phyloP scores from a whole-genome alignment of 768 basidiomycete genomes.

The Ramaria sp. region DNA sequence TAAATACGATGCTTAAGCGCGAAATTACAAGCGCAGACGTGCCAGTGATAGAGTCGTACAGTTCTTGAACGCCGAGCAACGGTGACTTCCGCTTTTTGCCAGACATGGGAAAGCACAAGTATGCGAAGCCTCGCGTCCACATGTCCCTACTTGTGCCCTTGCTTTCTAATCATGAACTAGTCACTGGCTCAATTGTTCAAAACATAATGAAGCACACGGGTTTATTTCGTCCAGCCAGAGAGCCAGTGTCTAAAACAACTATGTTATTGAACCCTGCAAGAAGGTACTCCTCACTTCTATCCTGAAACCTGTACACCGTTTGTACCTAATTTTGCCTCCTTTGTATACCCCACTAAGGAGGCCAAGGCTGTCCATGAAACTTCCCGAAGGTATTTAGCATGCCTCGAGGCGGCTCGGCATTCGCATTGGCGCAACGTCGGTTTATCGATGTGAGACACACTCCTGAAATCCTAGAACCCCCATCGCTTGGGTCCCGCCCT shows the following conservation, averaged over 20 bases:
- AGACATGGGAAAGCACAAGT: constrained; percentile 9
- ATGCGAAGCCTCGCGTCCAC: constrained; percentile 10
- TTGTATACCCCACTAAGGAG: no score
- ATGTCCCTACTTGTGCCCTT: not conserved
- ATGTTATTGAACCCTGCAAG: no score
- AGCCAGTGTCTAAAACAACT: no score
- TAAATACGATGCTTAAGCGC: not conserved
- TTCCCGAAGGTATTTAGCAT: constrained; percentile 1
- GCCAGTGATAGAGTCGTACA: constrained; percentile 11
- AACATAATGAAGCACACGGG: no score
- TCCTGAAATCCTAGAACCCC: not conserved
- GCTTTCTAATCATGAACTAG: not conserved
- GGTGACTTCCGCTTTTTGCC: constrained; percentile 7
- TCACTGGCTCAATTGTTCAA: no score
- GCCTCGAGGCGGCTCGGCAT: not conserved
- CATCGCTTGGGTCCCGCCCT: not conserved
- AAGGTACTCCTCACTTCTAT: no score
- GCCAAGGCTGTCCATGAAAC: not conserved
- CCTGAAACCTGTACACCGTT: no score
- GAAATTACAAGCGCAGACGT: not conserved
- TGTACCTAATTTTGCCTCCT: no score
- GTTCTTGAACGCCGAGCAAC: constrained; percentile 5
- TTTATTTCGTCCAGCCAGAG: no score
- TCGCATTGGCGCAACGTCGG: not conserved
- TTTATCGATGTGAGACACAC: not conserved